Conservation (phyloP, 768 basidiomycete genomes). For the Boletus vinaceobasis region DNA sequence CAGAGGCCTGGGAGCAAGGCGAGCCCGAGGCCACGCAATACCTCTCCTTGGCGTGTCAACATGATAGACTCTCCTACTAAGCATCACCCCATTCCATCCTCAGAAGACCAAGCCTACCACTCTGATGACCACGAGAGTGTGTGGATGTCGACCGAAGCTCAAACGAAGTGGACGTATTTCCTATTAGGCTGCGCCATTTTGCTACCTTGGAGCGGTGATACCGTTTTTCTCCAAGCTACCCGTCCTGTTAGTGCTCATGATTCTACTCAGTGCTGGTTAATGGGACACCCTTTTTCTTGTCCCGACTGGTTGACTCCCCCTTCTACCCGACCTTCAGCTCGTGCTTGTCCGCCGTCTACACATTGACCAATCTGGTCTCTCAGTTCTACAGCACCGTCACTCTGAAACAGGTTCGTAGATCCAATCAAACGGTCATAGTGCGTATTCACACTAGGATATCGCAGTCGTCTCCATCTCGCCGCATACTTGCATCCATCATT, state of each 20-base stretch:
- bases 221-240: neutral
- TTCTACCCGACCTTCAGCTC: conserved; percentile 60
- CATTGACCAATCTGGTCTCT: conserved; percentile 61
- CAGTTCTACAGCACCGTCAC: conserved; percentile 68
- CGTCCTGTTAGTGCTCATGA: neutral
- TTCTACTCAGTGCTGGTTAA: conserved; percentile 72
- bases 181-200: conserved; percentile 76
- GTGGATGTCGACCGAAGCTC: conserved; percentile 34
- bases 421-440: neutral
- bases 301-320: conserved; percentile 60
- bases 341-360: conserved; percentile 62
- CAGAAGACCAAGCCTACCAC: conserved; percentile 8
- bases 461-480: conserved; percentile 59
- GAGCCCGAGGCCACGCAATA: too few relatives aligned
- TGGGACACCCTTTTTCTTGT: conserved; percentile 76
- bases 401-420: conserved; percentile 56
- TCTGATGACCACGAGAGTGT: neutral
- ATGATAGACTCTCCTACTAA: conserved; percentile 10
- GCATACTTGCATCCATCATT: conserved; percentile 51
- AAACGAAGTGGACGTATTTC: conserved; percentile 64
- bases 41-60: neutral
- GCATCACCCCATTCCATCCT: conserved; percentile 7
- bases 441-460: conserved; percentile 2
- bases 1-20: too few relatives aligned
- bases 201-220: conserved; percentile 86